phyloP scores from a whole-genome alignment of 192 early-diverging fungal species.

The Rhizoclosmatium globosum region DNA sequence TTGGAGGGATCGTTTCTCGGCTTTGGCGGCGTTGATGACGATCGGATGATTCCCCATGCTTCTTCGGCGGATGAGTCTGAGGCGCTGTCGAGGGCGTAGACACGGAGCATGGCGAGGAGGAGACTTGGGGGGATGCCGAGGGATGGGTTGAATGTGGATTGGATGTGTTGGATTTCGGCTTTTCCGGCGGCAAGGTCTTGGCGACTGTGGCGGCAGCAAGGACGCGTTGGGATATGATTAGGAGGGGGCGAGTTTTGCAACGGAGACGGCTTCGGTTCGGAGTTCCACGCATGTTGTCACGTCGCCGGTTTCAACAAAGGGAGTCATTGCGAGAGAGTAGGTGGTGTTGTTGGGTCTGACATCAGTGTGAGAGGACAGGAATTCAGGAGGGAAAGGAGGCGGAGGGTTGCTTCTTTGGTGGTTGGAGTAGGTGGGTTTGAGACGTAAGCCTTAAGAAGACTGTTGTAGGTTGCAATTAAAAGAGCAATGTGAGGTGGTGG shows the following conservation, averaged over 20 bases:
- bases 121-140: neutral
- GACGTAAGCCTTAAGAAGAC: conserved; percentile 1
- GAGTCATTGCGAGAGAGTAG: conserved; percentile 5
- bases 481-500: neutral
- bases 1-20: neutral
- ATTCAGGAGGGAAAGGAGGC: conserved; percentile 9
- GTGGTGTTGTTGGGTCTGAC: neutral
- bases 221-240: neutral
- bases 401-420: neutral
- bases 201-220: neutral
- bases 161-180: neutral
- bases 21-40: neutral
- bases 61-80: neutral
- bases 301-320: conserved; percentile 11
- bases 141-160: neutral
- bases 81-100: conserved; percentile 4
- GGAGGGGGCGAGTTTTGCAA: neutral
- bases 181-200: neutral
- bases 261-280: neutral
- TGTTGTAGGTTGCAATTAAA: conserved; percentile 5
- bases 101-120: conserved; percentile 15
- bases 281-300: neutral
- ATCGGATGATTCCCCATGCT: conserved; percentile 14
- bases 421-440: neutral
- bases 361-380: neutral